These are phyloP conservation scores for Catharanthus roseus DNA, from an alignment of 257 asterid species.

Conservation along the genomic window DNA sequence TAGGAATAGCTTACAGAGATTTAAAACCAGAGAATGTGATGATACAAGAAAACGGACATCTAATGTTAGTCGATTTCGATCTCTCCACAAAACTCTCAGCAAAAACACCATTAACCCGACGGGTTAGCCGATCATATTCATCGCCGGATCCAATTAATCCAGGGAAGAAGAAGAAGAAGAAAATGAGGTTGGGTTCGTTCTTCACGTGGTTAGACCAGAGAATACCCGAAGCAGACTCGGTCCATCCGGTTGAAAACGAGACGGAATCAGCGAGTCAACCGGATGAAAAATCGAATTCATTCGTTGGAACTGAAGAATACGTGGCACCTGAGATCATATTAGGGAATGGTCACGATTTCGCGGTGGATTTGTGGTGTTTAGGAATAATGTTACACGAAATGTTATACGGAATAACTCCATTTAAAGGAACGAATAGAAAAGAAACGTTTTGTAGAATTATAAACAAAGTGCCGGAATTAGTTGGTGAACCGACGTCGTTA, in stretches of 20 bases:
- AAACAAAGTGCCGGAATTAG: slow-evolving; percentile 42
- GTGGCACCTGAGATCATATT: slow-evolving; percentile 79
- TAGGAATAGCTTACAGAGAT: slow-evolving; percentile 84
- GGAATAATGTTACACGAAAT: slow-evolving; percentile 82
- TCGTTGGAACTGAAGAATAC: slow-evolving; percentile 96
- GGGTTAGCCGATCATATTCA: slow-evolving; percentile 15
- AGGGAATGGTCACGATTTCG: slow-evolving; percentile 87
- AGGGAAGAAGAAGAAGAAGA: slow-evolving; percentile 28
- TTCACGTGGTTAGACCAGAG: slow-evolving; percentile 38
- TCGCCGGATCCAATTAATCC: slow-evolving; percentile 13
- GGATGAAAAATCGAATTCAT: slow-evolving; percentile 70
- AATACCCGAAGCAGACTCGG: slow-evolving; percentile 42
- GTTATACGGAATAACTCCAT: slow-evolving; percentile 93
- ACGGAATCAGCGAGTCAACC: slow-evolving; percentile 31
- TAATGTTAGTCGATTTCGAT: slow-evolving; percentile 92
- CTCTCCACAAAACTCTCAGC: slow-evolving; percentile 67
- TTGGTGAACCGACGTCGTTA: slow-evolving; percentile 75
- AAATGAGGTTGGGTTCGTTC: slow-evolving; percentile 16
- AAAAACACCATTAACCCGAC: slow-evolving; percentile 38
- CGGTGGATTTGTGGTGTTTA: slow-evolving; percentile 96
- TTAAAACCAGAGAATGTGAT: slow-evolving; percentile 93
- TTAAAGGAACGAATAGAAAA: slow-evolving; percentile 60
- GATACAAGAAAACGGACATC: slow-evolving; percentile 83
- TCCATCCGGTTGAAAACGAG: slow-evolving; percentile 29
- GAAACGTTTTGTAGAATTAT: slow-evolving; percentile 64